Conservation (phyloP, 306 rosid genomes). For the Quercus gilva region DNA sequence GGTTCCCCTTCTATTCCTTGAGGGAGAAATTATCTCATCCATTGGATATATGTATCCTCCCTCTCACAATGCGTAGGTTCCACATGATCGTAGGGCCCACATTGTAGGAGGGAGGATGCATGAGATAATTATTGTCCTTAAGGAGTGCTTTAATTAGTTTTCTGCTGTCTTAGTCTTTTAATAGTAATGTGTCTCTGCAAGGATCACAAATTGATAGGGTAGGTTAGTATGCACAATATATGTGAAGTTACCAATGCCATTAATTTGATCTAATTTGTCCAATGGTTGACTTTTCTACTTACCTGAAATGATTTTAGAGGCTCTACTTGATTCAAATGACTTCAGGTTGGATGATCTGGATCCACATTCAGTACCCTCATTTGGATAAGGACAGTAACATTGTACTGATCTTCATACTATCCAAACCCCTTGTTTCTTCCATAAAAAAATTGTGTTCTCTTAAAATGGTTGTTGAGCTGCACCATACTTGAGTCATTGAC, state of each 20-base stretch:
- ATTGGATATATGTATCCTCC: too few species aligned
- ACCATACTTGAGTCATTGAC: not conserved
- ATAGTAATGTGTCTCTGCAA: not conserved
- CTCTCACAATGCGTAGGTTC: too few species aligned
- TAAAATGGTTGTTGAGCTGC: not conserved
- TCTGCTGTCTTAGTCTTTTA: too few species aligned
- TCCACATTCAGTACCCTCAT: conserved; percentile 22
- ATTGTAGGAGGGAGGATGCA: too few species aligned
- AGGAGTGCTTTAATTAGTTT: too few species aligned
- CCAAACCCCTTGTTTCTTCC: not conserved
- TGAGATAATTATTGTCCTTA: too few species aligned
- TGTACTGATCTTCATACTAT: conserved; percentile 20
- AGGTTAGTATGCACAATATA: not conserved
- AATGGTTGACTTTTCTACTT: not conserved
- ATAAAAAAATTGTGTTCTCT: not conserved
- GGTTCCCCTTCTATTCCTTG: not conserved
- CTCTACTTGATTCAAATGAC: not conserved
- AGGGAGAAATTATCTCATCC: too few species aligned
- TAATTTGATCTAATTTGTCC: not conserved
- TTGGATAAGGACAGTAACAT: conserved; percentile 17
- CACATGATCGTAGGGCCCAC: too few species aligned
- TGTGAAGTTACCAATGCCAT: not conserved
- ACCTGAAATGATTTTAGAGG: not conserved
- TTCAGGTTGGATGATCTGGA: conserved; percentile 16
- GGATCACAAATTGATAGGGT: not conserved